phyloP scores from a whole-genome alignment of 805 yeast genomes.

The Yarrowia yakushimensis region DNA sequence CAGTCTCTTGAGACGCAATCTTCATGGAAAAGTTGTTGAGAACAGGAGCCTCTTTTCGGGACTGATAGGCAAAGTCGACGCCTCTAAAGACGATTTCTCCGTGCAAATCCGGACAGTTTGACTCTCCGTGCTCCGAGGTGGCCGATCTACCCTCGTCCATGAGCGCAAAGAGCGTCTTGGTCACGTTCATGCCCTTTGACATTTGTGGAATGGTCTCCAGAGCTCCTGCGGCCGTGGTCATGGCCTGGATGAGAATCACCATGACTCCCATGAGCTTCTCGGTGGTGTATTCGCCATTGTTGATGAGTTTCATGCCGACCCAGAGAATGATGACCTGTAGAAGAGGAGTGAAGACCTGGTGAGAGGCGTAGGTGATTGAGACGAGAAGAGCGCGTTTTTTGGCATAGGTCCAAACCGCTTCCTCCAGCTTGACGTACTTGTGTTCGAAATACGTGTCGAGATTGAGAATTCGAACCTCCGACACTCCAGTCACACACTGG shows the following conservation, averaged over 20 bases:
- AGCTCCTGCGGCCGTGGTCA: slow-evolving; percentile 58
- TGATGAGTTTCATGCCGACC: slow-evolving; percentile 74
- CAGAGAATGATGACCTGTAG: slow-evolving; percentile 73
- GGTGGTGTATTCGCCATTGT: slow-evolving; percentile 51
- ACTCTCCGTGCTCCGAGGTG: neutral
- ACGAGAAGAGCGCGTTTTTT: slow-evolving; percentile 52
- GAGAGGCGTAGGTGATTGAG: slow-evolving; percentile 64
- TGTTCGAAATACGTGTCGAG: slow-evolving; percentile 48
- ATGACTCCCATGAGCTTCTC: slow-evolving; percentile 64
- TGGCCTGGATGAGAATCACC: slow-evolving; percentile 68
- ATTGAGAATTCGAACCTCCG: slow-evolving; percentile 59
- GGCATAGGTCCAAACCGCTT: slow-evolving; percentile 43
- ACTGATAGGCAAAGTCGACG: slow-evolving; percentile 43
- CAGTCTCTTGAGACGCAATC: slow-evolving; percentile 47
- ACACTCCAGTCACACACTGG: slow-evolving; percentile 57
- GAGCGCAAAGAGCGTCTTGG: slow-evolving; percentile 7
- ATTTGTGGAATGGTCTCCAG: slow-evolving; percentile 72
- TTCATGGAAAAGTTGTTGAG: slow-evolving; percentile 45
- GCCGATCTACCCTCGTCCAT: neutral
- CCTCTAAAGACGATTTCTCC: slow-evolving; percentile 42
- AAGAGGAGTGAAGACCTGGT: slow-evolving; percentile 50
- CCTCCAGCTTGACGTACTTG: slow-evolving; percentile 39
- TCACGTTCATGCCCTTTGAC: slow-evolving; percentile 57
- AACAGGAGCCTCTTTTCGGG: slow-evolving; percentile 30
- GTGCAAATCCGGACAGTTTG: neutral